These are phyloP conservation scores for Bruguiera gymnorhiza DNA, from an alignment of 345 rosid genomes.

Conservation along the genomic window DNA sequence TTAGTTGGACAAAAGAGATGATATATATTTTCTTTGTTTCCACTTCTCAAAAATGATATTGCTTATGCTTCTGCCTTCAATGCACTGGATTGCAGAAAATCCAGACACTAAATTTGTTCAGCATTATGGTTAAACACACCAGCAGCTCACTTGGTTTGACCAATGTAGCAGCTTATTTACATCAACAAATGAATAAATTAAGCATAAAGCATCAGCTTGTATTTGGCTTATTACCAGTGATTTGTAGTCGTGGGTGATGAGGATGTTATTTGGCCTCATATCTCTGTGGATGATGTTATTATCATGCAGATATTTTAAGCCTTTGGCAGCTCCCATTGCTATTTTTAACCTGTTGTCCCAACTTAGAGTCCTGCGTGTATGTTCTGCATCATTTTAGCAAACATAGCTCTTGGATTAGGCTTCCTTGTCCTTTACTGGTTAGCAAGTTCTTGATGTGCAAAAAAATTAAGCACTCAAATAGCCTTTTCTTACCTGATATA, in stretches of 20 bases:
- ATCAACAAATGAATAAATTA: too few relatives aligned
- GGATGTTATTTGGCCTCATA: constrained; percentile 65
- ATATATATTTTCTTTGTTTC: background rate
- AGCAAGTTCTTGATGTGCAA: background rate
- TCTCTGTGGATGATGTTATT: constrained; percentile 61
- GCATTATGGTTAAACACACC: background rate
- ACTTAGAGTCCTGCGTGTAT: constrained; percentile 36
- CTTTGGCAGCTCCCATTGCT: constrained; percentile 55
- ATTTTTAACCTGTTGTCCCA: constrained; percentile 64
- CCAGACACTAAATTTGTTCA: background rate
- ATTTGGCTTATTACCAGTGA: constrained; percentile 43
- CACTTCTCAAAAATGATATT: background rate
- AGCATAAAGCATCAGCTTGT: too few relatives aligned
- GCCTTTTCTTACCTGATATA: constrained; percentile 42
- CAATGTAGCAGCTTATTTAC: too few relatives aligned
- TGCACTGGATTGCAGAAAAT: background rate
- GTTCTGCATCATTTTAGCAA: constrained; percentile 39
- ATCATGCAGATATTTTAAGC: constrained; percentile 53
- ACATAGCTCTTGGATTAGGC: background rate
- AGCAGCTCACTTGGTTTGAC: too few relatives aligned
- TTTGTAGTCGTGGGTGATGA: constrained; percentile 54
- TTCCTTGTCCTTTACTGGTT: background rate
- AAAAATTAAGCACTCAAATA: background rate
- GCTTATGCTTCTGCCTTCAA: background rate
- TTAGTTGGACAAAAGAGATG: background rate